Percentiles rank a stretch among this genome's conserved stretches.
phyloP scores from a whole-genome alignment of 345 rosid species.

The Laguncularia racemosa region DNA sequence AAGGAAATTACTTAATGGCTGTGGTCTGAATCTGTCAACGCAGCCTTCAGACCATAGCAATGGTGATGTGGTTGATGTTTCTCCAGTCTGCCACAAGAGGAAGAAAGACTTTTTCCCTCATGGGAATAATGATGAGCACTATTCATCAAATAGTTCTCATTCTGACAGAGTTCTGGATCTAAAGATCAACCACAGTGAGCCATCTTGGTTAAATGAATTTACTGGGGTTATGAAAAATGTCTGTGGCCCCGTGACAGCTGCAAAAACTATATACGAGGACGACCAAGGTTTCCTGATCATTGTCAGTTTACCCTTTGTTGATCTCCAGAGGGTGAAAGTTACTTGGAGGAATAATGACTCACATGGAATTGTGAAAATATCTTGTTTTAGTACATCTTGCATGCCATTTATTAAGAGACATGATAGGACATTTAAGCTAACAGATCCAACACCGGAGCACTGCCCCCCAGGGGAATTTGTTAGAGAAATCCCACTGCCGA shows the following conservation, averaged over 20 bases:
- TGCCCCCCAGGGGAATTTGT: slow-evolving; percentile 90
- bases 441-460: slow-evolving; percentile 87
- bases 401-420: slow-evolving; percentile 70
- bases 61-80: slow-evolving; percentile 31
- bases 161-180: slow-evolving; percentile 13
- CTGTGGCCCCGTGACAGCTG: slow-evolving; percentile 71
- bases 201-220: slow-evolving; percentile 32
- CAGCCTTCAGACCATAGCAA: slow-evolving; percentile 30
- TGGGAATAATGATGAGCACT: slow-evolving; percentile 9
- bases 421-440: slow-evolving; percentile 81
- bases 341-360: slow-evolving; percentile 71
- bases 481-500: slow-evolving; percentile 65
- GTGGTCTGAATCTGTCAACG: slow-evolving; percentile 34
- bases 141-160: slow-evolving; percentile 11
- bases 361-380: slow-evolving; percentile 78
- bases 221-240: slow-evolving; percentile 42
- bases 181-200: slow-evolving; percentile 19
- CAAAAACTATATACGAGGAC: slow-evolving; percentile 77
- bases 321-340: slow-evolving; percentile 78
- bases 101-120: slow-evolving; percentile 31
- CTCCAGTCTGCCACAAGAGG: slow-evolving; percentile 31
- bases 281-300: slow-evolving; percentile 65
- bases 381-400: slow-evolving; percentile 66
- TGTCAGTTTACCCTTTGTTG: slow-evolving; percentile 69
- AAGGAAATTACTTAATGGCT: slow-evolving; percentile 34